Base-by-base conservation (phyloP, 495 filamentous ascomycete species). In the Pyrenula aspistea region DNA sequence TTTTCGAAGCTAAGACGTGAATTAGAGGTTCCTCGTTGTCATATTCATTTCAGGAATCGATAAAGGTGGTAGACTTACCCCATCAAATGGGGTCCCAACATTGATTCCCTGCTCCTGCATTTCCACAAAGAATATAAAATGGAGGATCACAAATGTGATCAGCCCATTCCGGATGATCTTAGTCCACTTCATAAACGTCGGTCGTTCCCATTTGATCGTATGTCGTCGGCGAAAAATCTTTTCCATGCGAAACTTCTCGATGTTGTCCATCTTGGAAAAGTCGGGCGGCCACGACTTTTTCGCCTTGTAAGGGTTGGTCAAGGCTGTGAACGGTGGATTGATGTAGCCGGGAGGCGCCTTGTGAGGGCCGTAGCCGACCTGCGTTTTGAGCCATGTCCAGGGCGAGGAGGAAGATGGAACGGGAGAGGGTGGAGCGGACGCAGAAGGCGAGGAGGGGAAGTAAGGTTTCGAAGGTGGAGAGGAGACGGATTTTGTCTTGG, bases 231-330 rank as follows among this genome's bases (percentile, higher is more conserved):
- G 66, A 63, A 74, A 81, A 58, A 70, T 71, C 11, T 74, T 81
- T 67, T 94, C 89, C 57, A 91, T 81, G 2, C 84, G 80, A 70
- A 97, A 93, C 67, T 96, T 87, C 62, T 97, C 84, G 65, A 87
- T 90, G 15, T 73, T 69, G 2, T 84, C 82, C 53, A 99, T 80
- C 64, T 87, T 85, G 53, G 73, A 72, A 76, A 97, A 90, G 68
- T 96, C 89, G 1, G 93, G 93, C 21, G 93, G 93, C 94, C 94
- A 99, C 68, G 81, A 70, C 58, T 84, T 86, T 68, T 91, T 89
- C n/a, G 88, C 85, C 66, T 81, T 83, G 78, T 86, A 91, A 1
- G 73, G 80, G 60, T 79, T 84, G 59, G 63, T 55, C 55, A 25
- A 15, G 62, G 49, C 51, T 51, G 42, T 42, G 15, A 48, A 25